phyloP scores from a whole-genome alignment of 2,329 filamentous ascomycete species.

The Lomentospora prolificans region DNA sequence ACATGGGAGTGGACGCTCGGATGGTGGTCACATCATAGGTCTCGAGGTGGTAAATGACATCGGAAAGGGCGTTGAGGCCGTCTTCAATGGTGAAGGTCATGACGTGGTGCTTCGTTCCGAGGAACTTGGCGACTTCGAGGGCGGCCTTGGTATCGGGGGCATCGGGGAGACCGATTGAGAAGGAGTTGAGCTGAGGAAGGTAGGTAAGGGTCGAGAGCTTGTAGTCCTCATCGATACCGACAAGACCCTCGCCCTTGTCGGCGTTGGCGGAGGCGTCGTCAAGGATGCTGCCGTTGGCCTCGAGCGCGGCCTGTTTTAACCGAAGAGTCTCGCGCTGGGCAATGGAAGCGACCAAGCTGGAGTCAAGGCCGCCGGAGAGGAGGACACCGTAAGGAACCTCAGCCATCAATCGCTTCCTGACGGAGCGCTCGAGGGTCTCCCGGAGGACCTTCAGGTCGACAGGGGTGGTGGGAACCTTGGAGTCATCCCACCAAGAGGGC shows the following conservation, averaged over 20 bases:
- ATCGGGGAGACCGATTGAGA: constrained; percentile 91
- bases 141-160: constrained; percentile 90
- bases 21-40: constrained; percentile 98
- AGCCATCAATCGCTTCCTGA: constrained; percentile 95
- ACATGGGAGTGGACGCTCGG: constrained; percentile 97
- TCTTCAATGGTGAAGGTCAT: constrained; percentile 98
- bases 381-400: constrained; percentile 97
- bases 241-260: constrained; percentile 60
- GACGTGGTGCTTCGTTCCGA: constrained; percentile 95
- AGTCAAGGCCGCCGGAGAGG: constrained; percentile 90
- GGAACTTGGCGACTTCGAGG: constrained; percentile 86
- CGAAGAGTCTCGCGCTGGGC: constrained; percentile 85
- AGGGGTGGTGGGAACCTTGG: constrained; percentile 66
- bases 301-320: constrained; percentile 55
- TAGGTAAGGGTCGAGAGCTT: constrained; percentile 82
- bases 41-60: constrained; percentile 97
- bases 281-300: constrained; percentile 32
- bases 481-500: constrained; percentile 83
- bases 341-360: constrained; percentile 88
- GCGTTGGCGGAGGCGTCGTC: constrained; percentile 33
- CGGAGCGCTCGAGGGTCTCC: constrained; percentile 75
- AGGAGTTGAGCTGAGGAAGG: constrained; percentile 92
- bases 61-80: constrained; percentile 88
- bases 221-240: constrained; percentile 90
- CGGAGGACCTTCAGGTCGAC: constrained; percentile 77